Conservation (phyloP, 2,329 filamentous ascomycete species). For the Cadophora sp. region DNA sequence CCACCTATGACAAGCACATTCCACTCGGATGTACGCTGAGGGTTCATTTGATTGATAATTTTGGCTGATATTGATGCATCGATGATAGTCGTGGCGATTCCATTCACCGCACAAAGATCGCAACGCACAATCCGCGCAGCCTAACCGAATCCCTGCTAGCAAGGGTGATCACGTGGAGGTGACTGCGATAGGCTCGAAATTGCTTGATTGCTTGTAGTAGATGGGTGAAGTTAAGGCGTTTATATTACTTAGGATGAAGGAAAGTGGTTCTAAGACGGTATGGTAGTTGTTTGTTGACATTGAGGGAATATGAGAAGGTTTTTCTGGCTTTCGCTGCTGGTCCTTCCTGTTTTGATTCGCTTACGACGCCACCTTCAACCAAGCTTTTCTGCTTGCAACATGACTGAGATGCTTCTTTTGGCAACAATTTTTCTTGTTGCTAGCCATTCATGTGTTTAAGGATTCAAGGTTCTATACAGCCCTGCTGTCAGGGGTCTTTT, state of each 20-base stretch:
- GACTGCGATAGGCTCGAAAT: neutral
- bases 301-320: conserved; percentile 17
- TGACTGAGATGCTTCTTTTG: too few species aligned
- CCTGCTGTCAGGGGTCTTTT: too few species aligned
- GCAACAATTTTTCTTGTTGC: too few species aligned
- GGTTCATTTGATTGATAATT: conserved; percentile 10
- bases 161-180: conserved; percentile 7
- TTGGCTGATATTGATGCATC: conserved; percentile 11
- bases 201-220: neutral
- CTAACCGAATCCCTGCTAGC: conserved; percentile 6
- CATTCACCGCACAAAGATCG: conserved; percentile 26
- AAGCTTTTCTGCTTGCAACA: neutral
- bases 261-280: neutral
- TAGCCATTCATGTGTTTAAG: too few species aligned
- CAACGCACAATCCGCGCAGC: conserved; percentile 26
- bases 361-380: neutral
- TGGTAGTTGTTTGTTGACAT: neutral
- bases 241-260: neutral
- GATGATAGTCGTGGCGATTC: conserved; percentile 18
- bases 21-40: neutral
- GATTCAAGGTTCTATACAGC: too few species aligned
- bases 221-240: neutral
- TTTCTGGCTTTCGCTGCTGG: neutral
- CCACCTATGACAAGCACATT: conserved; percentile 1
- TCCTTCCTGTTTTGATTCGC: conserved; percentile 9